These are phyloP conservation scores for Pluteus cervinus DNA, from an alignment of 768 basidiomycete genomes.

Conservation along the genomic window DNA sequence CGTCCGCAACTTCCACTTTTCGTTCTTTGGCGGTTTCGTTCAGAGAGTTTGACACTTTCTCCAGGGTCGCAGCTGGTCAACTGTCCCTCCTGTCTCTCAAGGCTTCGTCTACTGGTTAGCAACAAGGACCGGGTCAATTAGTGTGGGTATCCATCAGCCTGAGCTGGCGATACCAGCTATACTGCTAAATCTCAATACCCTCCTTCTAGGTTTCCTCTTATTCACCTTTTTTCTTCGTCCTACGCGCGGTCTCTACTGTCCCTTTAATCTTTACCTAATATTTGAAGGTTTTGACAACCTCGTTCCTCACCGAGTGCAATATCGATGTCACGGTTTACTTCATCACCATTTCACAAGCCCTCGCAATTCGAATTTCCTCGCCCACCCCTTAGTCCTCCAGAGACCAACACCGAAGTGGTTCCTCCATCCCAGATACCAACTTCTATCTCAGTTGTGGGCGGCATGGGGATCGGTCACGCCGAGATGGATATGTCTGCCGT, in stretches of 20 bases:
- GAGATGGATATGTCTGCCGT: too few relatives aligned
- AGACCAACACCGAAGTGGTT: constrained; percentile 22
- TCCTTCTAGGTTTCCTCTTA: constrained; percentile 9
- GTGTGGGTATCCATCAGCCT: too few relatives aligned
- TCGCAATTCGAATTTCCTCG: constrained; percentile 39
- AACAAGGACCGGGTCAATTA: too few relatives aligned
- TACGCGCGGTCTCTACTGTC: not conserved
- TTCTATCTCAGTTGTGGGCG: constrained; percentile 6
- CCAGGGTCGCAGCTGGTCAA: too few relatives aligned
- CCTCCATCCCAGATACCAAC: constrained; percentile 9
- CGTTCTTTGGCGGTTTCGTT: not conserved
- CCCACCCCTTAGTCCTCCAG: constrained; percentile 35
- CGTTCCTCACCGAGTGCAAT: not conserved
- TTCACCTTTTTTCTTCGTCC: constrained; percentile 9
- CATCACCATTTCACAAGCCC: constrained; percentile 38
- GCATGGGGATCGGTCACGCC: too few relatives aligned
- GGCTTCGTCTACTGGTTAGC: too few relatives aligned
- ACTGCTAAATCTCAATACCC: too few relatives aligned
- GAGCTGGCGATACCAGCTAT: too few relatives aligned
- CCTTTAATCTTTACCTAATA: constrained; percentile 6
- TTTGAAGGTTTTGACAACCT: constrained; percentile 1
- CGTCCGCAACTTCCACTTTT: not conserved
- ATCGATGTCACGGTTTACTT: constrained; percentile 37
- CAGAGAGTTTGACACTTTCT: too few relatives aligned
- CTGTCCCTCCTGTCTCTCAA: too few relatives aligned